Percentiles rank a stretch among this genome's conserved stretches.
phyloP scores from a whole-genome alignment of 768 basidiomycete genomes.

The Agrocybe pediades region DNA sequence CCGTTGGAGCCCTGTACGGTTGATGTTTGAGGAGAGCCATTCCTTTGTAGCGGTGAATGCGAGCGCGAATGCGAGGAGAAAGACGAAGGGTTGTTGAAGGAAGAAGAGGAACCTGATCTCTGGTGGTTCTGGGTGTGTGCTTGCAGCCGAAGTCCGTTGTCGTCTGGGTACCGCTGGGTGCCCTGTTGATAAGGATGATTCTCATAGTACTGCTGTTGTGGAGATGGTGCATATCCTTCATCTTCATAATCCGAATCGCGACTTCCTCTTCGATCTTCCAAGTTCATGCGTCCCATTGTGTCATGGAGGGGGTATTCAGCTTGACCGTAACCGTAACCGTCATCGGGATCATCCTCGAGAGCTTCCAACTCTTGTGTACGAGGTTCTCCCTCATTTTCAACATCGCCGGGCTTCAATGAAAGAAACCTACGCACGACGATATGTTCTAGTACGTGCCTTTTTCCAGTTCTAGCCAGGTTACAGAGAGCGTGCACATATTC shows the following conservation, averaged over 20 bases:
- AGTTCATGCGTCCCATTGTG: conserved; percentile 50
- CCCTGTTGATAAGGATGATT: conserved; percentile 40
- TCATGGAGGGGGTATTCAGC: conserved; percentile 46
- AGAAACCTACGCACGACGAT: conserved; percentile 82
- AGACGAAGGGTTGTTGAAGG: conserved; percentile 42
- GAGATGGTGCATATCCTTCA: conserved; percentile 50
- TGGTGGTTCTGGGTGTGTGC: conserved; percentile 50
- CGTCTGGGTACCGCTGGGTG: conserved; percentile 40
- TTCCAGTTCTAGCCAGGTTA: conserved; percentile 63
- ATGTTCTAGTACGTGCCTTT: conserved; percentile 81
- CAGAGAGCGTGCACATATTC: conserved; percentile 86
- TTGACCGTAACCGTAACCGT: conserved; percentile 35
- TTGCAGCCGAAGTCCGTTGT: conserved; percentile 40
- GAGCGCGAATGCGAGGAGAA: conserved; percentile 46
- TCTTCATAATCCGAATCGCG: conserved; percentile 73
- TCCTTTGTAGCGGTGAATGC: conserved; percentile 33
- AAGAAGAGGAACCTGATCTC: conserved; percentile 51
- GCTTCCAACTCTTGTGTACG: conserved; percentile 60
- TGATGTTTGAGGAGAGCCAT: conserved; percentile 32
- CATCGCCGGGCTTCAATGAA: conserved; percentile 83
- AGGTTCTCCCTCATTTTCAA: conserved; percentile 66
- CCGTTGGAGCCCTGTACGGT: conserved; percentile 25
- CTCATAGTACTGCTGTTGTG: conserved; percentile 38
- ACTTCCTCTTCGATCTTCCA: conserved; percentile 48
- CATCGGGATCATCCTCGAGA: conserved; percentile 38